phyloP scores from a whole-genome alignment of 495 filamentous ascomycete genomes.

The Lasiosphaeria miniovina region DNA sequence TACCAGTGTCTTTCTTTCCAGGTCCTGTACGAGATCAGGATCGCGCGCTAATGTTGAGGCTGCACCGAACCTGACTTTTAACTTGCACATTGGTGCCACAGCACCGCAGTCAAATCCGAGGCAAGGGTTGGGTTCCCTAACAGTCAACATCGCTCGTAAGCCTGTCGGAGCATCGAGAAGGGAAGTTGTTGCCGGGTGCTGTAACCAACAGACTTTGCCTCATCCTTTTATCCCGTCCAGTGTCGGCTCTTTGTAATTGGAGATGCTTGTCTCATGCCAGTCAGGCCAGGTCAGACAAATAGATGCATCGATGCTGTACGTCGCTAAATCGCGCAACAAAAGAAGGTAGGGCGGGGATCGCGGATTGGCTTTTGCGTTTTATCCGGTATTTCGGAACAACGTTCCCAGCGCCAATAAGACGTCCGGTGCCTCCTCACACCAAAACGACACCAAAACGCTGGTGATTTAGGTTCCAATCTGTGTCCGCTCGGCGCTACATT shows the following conservation, averaged over 20 bases:
- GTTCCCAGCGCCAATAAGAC: conserved; percentile 14
- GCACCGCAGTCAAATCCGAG: too few relatives aligned
- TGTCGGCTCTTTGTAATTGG: neutral
- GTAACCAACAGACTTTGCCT: too few relatives aligned
- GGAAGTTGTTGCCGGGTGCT: too few relatives aligned
- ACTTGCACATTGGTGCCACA: too few relatives aligned
- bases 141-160: too few relatives aligned
- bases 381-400: conserved; percentile 21
- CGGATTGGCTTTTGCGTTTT: conserved; percentile 18
- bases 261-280: too few relatives aligned
- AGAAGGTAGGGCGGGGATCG: conserved; percentile 3
- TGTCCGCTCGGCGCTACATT: neutral
- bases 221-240: neutral
- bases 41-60: too few relatives aligned
- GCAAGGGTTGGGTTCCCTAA: too few relatives aligned
- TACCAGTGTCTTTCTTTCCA: too few relatives aligned
- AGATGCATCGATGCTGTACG: neutral
- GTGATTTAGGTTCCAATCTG: neutral
- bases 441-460: neutral
- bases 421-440: neutral
- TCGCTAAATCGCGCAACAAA: conserved; percentile 27
- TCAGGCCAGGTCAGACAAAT: neutral
- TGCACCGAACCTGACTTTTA: too few relatives aligned
- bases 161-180: too few relatives aligned
- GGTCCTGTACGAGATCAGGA: too few relatives aligned